These are phyloP conservation scores for Populus simonii DNA, from an alignment of 345 rosid genomes.

Conservation along the genomic window DNA sequence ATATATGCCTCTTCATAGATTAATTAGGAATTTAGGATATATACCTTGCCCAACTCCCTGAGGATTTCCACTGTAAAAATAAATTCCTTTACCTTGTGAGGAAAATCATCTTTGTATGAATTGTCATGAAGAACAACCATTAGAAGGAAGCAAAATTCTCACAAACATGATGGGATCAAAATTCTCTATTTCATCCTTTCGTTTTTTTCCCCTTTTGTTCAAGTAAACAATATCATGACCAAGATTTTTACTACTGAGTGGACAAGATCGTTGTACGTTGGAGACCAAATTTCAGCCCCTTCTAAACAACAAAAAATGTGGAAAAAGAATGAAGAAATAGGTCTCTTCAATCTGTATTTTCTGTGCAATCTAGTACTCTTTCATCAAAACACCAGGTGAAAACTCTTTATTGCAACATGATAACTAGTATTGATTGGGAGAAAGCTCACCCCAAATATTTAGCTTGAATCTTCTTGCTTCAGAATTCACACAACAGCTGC, in stretches of 20 bases:
- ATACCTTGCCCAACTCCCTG: not conserved
- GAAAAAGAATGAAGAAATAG: slow-evolving; percentile 25
- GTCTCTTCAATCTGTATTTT: not conserved
- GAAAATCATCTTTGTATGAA: too few relatives aligned
- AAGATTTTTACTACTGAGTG: slow-evolving; percentile 1
- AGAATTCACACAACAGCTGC: not conserved
- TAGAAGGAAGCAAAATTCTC: too few relatives aligned
- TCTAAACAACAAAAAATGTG: slow-evolving; percentile 4
- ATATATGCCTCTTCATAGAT: too few relatives aligned
- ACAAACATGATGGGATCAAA: too few relatives aligned
- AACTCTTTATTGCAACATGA: slow-evolving; percentile 4
- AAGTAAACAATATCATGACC: not conserved
- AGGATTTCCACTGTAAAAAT: not conserved
- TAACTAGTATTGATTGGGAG: not conserved
- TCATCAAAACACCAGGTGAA: slow-evolving; percentile 1
- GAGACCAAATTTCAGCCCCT: slow-evolving; percentile 15
- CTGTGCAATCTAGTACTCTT: slow-evolving; percentile 1
- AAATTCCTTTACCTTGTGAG: too few relatives aligned
- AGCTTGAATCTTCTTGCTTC: not conserved
- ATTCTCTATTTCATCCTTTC: not conserved
- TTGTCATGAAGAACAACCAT: too few relatives aligned
- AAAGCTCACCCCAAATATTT: not conserved
- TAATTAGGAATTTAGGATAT: too few relatives aligned
- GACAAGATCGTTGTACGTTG: slow-evolving; percentile 9
- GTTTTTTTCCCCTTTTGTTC: not conserved